These are phyloP conservation scores for Luffa aegyptiaca DNA, from an alignment of 306 rosid species.

Conservation along the genomic window DNA sequence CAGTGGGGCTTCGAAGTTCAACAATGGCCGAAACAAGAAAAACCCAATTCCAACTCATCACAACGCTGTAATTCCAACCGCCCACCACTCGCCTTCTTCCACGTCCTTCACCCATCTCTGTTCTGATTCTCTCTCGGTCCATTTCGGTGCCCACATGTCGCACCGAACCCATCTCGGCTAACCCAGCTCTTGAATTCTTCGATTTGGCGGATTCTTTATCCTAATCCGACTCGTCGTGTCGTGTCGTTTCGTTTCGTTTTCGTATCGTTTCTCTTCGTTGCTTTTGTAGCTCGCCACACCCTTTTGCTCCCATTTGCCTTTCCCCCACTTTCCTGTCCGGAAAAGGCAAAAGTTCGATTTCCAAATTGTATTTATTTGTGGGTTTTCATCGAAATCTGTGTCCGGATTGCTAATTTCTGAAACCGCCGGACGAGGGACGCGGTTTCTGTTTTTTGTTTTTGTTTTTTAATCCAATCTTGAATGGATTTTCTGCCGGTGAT, in stretches of 20 bases:
- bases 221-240: not conserved
- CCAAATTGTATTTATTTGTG: not conserved
- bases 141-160: not conserved
- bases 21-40: not conserved
- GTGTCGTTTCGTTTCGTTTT: not conserved
- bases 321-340: not conserved
- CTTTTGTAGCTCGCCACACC: not conserved
- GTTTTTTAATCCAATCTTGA: not conserved
- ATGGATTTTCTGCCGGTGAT: not conserved
- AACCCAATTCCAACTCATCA: too few species aligned
- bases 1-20: not conserved
- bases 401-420: not conserved
- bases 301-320: not conserved
- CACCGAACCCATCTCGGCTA: not conserved
- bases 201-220: not conserved
- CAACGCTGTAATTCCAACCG: not conserved
- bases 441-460: not conserved
- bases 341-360: not conserved
- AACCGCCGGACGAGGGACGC: not conserved
- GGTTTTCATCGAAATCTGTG: slow-evolving; percentile 3
- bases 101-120: not conserved
- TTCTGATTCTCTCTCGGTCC: not conserved
- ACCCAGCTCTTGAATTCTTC: not conserved
- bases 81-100: not conserved
- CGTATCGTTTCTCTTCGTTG: not conserved